Evolutionary conservation across 371 early-diverging fungal genomes (phyloP).

Genomic region (Fennellomyces sp.): DNA sequence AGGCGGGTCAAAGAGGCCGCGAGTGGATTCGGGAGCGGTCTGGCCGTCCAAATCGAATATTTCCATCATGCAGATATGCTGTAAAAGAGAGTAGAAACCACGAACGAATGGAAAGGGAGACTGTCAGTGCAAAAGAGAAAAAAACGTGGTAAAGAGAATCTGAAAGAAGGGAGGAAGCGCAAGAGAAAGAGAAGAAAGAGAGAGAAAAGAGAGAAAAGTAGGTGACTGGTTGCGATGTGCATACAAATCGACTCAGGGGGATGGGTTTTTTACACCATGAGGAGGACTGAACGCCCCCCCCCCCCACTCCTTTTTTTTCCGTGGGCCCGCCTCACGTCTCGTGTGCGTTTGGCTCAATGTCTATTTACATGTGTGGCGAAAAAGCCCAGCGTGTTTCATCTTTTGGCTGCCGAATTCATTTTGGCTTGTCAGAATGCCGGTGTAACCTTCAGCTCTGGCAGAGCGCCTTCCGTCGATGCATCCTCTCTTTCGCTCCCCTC

Average conservation of each 20-base stretch:
- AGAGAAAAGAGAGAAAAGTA: not conserved
- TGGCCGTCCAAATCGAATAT: conserved; percentile 45
- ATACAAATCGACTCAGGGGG: not conserved
- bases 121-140: not conserved
- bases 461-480: too few relatives aligned
- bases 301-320: not conserved
- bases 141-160: conserved; percentile 7
- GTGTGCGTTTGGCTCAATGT: too few relatives aligned
- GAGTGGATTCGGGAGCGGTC: conserved; percentile 57
- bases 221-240: conserved; percentile 1
- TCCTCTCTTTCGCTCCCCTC: too few relatives aligned
- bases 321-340: not conserved
- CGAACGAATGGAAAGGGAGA: conserved; percentile 16
- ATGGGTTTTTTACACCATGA: not conserved
- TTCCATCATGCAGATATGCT: conserved; percentile 15
- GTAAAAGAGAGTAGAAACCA: conserved; percentile 11
- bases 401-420: too few relatives aligned
- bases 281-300: not conserved
- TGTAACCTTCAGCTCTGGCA: too few relatives aligned
- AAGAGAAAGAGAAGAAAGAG: not conserved
- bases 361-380: too few relatives aligned
- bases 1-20: conserved; percentile 49
- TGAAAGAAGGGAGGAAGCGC: not conserved
- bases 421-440: too few relatives aligned
- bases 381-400: too few relatives aligned